Base-by-base conservation (phyloP, 1,284 basidiomycete genomes). In the Entoloma clypeatum region DNA sequence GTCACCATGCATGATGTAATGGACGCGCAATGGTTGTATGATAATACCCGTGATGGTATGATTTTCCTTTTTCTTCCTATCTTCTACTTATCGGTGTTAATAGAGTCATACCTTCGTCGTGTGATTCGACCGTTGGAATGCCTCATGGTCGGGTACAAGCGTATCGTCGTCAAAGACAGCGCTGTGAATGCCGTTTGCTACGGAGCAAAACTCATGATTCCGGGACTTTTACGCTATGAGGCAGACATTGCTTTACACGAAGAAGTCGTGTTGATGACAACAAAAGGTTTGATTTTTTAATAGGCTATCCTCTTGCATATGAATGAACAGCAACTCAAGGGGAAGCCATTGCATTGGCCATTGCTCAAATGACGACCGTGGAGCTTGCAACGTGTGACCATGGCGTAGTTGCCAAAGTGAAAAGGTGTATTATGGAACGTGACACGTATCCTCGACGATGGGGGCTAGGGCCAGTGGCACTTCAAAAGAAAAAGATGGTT, bases 1-100 rank as follows among this genome's bases (percentile, higher is more conserved):
- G 96, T 99, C 45, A 96, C 96, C 23, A 99, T 99, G 96, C 96
- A 99, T 69, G 96, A 99, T 63, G 94, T 99, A 23, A 71, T 99
- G 66, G 96, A 99, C 64, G 96, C 96, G 7, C 96, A 99, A 61
- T 99, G 95, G 94, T 68, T 89, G 58, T 99, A 96, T 65, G 96
- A 99, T 67, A 98, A 96, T 65, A 97, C 91, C n/a, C 79, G 95
- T 36, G 96, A 99, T 67, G 94, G 92, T 87, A 52, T 51, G 80
- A 60, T 28, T 39, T 11, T 25, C 29, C 36, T 22, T 29, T 22
- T 41, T 17, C 8, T 26, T 2, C 17, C 9, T 16, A 17, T 35
- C 32, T 28, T n/a, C 32, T 36, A 42, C 27, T 36, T 45, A 14
- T 44, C 28, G 34, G 25, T 36, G 45, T 41, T 27, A 29, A 29